A percentile compares a stretch with the other conserved stretches of the same genome.
phyloP scores from a whole-genome alignment of 1,284 basidiomycete species.

The Rhodotorula sp. region DNA sequence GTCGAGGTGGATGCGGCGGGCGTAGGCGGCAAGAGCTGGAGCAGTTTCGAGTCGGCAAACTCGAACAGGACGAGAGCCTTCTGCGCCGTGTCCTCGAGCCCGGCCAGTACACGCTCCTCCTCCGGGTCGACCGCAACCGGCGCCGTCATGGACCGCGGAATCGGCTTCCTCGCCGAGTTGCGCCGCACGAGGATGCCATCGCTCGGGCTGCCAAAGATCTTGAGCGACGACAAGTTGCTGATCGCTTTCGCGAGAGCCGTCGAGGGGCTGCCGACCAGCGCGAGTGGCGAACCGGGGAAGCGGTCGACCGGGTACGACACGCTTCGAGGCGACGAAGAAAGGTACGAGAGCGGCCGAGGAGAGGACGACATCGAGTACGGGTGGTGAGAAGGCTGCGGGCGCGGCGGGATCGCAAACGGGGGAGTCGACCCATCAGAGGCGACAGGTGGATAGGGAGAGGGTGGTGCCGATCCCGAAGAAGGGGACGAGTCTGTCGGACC shows the following conservation, averaged over 20 bases:
- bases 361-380: conserved; percentile 41
- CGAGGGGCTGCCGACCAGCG: conserved; percentile 41
- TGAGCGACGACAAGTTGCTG: conserved; percentile 77
- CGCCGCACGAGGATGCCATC: conserved; percentile 49
- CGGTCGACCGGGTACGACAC: conserved; percentile 26
- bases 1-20: conserved; percentile 30
- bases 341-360: conserved; percentile 37
- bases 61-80: conserved; percentile 91
- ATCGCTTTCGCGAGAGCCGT: conserved; percentile 68
- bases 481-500: conserved; percentile 40
- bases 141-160: conserved; percentile 27
- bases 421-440: conserved; percentile 45
- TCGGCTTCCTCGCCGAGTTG: conserved; percentile 37
- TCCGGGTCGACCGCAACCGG: conserved; percentile 60
- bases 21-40: conserved; percentile 53
- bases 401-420: conserved; percentile 49
- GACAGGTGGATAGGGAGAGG: conserved; percentile 47
- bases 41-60: conserved; percentile 90
- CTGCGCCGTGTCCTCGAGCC: conserved; percentile 84
- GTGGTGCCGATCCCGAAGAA: conserved; percentile 42
- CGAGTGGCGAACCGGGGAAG: conserved; percentile 42
- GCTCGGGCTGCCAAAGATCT: conserved; percentile 71
- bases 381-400: conserved; percentile 31
- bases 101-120: conserved; percentile 73
- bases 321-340: conserved; percentile 36